Percentiles rank a stretch among this genome's conserved stretches.
These are phyloP conservation scores for Mariannaea sp. DNA, from an alignment of 2,329 filamentous ascomycete species.

Conservation along the genomic window DNA sequence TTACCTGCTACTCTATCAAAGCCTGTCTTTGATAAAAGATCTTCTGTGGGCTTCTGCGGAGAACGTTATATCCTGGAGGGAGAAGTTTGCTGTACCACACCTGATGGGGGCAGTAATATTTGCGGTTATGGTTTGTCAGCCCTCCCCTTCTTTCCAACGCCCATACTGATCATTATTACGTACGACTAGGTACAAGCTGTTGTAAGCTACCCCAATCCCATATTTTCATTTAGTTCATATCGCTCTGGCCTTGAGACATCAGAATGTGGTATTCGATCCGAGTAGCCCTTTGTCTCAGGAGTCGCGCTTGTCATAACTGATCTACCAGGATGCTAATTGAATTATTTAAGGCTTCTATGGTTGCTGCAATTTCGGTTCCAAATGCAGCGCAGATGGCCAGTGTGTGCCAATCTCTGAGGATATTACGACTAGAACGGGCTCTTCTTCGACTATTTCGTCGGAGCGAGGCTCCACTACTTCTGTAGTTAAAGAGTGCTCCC, in stretches of 20 bases:
- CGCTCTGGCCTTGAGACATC: neutral
- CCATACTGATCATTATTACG: neutral
- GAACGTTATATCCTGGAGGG: neutral
- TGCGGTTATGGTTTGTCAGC: neutral
- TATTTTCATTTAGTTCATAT: neutral
- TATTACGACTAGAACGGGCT: neutral
- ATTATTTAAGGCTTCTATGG: neutral
- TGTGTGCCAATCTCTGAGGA: neutral
- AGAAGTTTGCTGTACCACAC: neutral
- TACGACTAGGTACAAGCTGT: conserved; percentile 2
- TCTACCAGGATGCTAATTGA: neutral
- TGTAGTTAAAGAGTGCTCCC: neutral
- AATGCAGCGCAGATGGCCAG: conserved; percentile 2
- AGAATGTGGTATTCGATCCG: too few relatives aligned
- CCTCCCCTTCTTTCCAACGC: neutral
- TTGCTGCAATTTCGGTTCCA: conserved; percentile 3
- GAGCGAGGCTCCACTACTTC: neutral
- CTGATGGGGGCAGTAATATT: conserved; percentile 4
- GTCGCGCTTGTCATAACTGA: neutral
- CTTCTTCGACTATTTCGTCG: neutral
- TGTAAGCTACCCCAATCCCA: neutral
- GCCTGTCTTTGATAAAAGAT: neutral
- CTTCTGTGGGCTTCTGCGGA: conserved; percentile 1
- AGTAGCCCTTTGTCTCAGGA: neutral
- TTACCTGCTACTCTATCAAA: conserved; percentile 2